Percentiles rank a stretch among this genome's conserved stretches.
phyloP scores from a whole-genome alignment of 306 rosid genomes.

The Cucumis hystrix region DNA sequence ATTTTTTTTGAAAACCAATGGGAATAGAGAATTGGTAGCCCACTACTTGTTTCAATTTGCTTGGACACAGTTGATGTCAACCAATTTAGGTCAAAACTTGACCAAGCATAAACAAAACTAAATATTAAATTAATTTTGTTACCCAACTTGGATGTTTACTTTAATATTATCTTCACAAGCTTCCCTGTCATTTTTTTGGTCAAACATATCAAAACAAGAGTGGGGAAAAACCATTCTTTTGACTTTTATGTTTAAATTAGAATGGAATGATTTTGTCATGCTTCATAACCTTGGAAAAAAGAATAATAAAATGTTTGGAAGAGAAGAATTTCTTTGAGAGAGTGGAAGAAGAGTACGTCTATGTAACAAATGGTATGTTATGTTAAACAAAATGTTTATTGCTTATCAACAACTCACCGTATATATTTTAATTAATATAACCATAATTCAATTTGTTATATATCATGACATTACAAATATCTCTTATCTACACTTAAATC shows the following conservation, averaged over 20 bases:
- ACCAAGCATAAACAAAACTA: neutral
- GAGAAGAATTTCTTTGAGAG: neutral
- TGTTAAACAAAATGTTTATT: too few species aligned
- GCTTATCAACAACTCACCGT: too few species aligned
- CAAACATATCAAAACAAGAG: neutral
- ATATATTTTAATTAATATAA: too few species aligned
- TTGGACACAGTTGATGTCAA: neutral
- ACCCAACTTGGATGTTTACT: neutral
- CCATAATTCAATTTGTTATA: too few species aligned
- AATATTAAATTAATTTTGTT: neutral
- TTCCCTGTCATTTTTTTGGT: neutral
- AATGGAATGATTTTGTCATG: neutral
- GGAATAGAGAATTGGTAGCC: neutral
- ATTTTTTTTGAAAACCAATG: too few species aligned
- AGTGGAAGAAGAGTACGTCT: too few species aligned
- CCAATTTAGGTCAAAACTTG: neutral
- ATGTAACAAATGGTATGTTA: too few species aligned
- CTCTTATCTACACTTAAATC: too few species aligned
- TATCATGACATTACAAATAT: too few species aligned
- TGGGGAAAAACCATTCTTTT: neutral
- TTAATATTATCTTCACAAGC: neutral
- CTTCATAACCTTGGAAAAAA: neutral
- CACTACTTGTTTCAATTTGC: neutral
- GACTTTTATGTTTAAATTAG: neutral
- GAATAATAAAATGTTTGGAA: neutral